Evolutionary conservation across 257 asterid species (phyloP).

Genomic region (Nicotiana attenuata): DNA sequence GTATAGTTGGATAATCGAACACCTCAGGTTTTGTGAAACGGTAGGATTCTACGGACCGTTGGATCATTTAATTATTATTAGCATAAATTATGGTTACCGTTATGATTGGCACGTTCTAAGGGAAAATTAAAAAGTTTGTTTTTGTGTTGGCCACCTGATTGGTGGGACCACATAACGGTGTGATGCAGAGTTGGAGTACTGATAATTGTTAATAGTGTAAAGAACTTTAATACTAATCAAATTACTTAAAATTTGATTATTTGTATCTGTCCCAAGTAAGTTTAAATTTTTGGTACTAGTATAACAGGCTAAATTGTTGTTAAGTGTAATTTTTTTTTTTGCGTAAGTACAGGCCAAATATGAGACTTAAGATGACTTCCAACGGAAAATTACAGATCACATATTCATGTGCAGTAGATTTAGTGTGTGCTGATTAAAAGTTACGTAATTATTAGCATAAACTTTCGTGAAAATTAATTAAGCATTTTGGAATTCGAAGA

Average conservation of each 20-base stretch:
- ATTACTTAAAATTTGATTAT: neutral
- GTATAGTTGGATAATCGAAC: neutral
- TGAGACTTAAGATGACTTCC: too few species aligned
- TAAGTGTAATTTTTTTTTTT: too few species aligned
- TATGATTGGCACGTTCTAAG: conserved; percentile 28
- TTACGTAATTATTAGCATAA: neutral
- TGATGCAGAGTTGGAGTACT: neutral
- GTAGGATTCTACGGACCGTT: conserved; percentile 20
- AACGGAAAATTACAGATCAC: too few species aligned
- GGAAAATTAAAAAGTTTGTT: neutral
- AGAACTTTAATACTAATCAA: neutral
- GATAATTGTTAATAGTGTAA: neutral
- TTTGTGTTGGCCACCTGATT: neutral
- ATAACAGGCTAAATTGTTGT: neutral
- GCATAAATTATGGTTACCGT: conserved; percentile 30
- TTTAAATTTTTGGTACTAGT: neutral
- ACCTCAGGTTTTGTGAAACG: neutral
- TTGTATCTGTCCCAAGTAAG: too few species aligned
- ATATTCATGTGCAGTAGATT: neutral
- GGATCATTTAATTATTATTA: conserved; percentile 1
- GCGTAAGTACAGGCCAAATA: neutral
- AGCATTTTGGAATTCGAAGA: neutral
- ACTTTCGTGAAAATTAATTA: neutral
- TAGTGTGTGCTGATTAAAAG: neutral
- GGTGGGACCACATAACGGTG: neutral